These are phyloP conservation scores for Sarocladium kiliense DNA, from an alignment of 2,329 filamentous ascomycete genomes.

Conservation along the genomic window DNA sequence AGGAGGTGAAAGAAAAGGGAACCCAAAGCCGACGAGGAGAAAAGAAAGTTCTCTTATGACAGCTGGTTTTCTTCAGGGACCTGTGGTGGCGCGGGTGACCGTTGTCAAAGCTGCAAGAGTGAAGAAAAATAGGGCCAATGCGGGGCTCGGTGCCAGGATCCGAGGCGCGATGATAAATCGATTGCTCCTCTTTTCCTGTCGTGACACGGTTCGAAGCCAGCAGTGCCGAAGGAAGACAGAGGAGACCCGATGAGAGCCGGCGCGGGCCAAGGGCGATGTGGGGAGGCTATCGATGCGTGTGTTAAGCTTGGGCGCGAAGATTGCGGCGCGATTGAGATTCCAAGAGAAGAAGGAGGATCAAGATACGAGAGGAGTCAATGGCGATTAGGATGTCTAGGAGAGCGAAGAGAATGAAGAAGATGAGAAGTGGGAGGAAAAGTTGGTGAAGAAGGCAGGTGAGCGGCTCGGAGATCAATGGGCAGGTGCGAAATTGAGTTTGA, in stretches of 20 bases:
- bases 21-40: no score
- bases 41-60: no score
- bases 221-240: not conserved
- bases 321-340: not conserved
- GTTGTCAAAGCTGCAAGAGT: not conserved
- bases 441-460: not conserved
- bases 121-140: not conserved
- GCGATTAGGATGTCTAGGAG: not conserved
- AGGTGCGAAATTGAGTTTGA: not conserved
- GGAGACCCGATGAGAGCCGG: not conserved
- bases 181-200: not conserved
- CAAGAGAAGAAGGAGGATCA: not conserved
- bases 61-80: no score
- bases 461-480: not conserved
- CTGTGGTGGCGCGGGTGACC: no score
- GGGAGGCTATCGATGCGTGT: slow-evolving; percentile 2
- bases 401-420: no score
- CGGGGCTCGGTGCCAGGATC: not conserved
- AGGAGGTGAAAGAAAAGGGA: no score
- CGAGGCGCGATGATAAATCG: slow-evolving; percentile 3
- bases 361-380: not conserved
- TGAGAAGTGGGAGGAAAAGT: not conserved
- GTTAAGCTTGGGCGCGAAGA: not conserved
- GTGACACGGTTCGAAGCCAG: not conserved
- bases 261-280: not conserved